phyloP scores from a whole-genome alignment of 75 land plant genomes.

The Pseudotsuga menziesii region DNA sequence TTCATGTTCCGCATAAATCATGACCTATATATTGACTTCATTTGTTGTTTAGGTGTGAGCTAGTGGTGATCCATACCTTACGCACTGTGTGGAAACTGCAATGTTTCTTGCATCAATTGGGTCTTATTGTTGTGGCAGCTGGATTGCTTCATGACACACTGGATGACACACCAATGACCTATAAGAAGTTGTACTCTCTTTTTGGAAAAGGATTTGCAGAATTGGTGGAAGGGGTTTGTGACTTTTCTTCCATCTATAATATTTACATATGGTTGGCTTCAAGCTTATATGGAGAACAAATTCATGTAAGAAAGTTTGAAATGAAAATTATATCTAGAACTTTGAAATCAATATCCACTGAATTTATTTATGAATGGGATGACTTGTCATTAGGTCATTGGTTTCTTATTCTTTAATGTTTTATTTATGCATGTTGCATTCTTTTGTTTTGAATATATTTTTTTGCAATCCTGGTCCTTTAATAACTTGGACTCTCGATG shows the following conservation, averaged over 20 bases:
- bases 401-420: neutral
- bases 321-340: neutral
- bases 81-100: conserved; percentile 95
- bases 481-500: neutral
- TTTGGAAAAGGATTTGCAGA: conserved; percentile 87
- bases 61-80: conserved; percentile 85
- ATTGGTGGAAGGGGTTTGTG: conserved; percentile 84
- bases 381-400: neutral
- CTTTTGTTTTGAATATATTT: neutral
- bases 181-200: conserved; percentile 38
- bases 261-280: neutral
- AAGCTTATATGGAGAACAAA: neutral
- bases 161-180: conserved; percentile 71
- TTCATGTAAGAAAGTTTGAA: neutral
- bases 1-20: neutral
- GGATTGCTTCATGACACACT: conserved; percentile 94
- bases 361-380: neutral
- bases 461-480: neutral
- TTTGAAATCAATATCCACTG: neutral
- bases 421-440: neutral
- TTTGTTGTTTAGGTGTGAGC: conserved; percentile 63
- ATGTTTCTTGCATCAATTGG: conserved; percentile 70
- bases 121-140: conserved; percentile 87
- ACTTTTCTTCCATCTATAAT: neutral
- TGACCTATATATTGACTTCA: conserved; percentile 2